phyloP scores from a whole-genome alignment of 1,284 basidiomycete genomes.

The Heterobasidion annosum region DNA sequence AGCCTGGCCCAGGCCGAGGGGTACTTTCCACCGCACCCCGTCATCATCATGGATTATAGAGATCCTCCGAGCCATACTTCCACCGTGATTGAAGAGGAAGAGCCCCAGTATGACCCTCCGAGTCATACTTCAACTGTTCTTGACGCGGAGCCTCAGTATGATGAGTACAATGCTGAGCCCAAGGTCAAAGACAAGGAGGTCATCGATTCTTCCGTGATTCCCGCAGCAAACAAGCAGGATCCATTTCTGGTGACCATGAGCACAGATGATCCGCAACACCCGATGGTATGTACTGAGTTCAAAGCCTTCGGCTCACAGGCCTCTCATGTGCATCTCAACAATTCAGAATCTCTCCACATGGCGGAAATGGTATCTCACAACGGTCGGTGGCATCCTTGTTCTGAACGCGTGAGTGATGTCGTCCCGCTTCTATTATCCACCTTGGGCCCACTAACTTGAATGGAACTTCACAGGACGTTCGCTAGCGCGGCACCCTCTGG shows the following conservation, averaged over 20 bases:
- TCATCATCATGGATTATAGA: background rate
- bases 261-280: conserved; percentile 29
- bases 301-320: background rate
- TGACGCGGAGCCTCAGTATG: no score
- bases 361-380: conserved; percentile 60
- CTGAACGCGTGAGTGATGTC: conserved; percentile 47
- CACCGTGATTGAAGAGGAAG: conserved; percentile 1
- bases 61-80: conserved; percentile 7
- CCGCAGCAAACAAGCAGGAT: conserved; percentile 20
- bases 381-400: conserved; percentile 50
- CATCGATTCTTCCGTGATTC: background rate
- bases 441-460: no score
- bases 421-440: background rate
- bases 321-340: background rate
- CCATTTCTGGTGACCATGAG: conserved; percentile 29
- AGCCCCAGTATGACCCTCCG: background rate
- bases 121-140: background rate
- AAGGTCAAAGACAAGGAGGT: background rate
- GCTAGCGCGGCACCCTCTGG: conserved; percentile 50
- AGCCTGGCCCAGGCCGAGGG: background rate
- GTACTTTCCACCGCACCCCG: background rate
- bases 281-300: conserved; percentile 22
- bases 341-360: conserved; percentile 45
- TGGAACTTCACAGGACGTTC: conserved; percentile 37
- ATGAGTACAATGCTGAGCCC: background rate